Base-by-base conservation (phyloP, 139 green algal species). In the Closterium sp. region DNA sequence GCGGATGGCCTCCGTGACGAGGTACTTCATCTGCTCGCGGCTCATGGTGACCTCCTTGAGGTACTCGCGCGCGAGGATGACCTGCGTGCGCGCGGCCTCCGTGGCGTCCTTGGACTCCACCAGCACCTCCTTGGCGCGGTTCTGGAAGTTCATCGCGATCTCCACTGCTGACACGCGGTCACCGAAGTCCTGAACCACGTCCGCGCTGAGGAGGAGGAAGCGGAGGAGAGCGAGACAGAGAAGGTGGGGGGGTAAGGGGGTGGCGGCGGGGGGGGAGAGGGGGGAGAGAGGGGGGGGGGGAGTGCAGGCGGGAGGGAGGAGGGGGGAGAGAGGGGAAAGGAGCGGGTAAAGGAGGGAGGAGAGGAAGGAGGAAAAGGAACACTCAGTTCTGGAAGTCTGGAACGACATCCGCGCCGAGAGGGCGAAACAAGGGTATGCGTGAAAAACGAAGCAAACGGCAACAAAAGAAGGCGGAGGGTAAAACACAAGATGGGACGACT, bases 41-140 rank as follows among this genome's bases (percentile, higher is more conserved):
- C 92, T 94, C 35, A 99, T 98, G 5, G 88, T 84, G 43, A 99
- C 97, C 8, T 99, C 98, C 93, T 97, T 96, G 87, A 99, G 94
- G 91, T 97, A 99, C 95, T 99, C 98, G 23, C 98, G 94, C n/a
- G 98, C 97, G 92, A 99, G 96, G 76, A 99, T 95, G 69, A 99
- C 96, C 93, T 98, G 95, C 34, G 92, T 94, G 35, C 85, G 89
- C 32, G 97, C 95, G 0, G 95, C 95, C 31, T 99, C 97, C 19
- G 98, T 99, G 1, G 96, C 92, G 91, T 99, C 97, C 84, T 95
- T 88, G 0, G 94, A 95, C 34, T 98, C 97, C 7, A 95, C 89
- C 34, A 96, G 36, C 33, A 94, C 34, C 33, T 92, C 34, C 85
- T 97, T 89, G 38, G 85, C 38, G 33, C 28, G 6, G 85, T 96